phyloP scores from a whole-genome alignment of 2,329 filamentous ascomycete species.

The Aureobasidium uvarum region DNA sequence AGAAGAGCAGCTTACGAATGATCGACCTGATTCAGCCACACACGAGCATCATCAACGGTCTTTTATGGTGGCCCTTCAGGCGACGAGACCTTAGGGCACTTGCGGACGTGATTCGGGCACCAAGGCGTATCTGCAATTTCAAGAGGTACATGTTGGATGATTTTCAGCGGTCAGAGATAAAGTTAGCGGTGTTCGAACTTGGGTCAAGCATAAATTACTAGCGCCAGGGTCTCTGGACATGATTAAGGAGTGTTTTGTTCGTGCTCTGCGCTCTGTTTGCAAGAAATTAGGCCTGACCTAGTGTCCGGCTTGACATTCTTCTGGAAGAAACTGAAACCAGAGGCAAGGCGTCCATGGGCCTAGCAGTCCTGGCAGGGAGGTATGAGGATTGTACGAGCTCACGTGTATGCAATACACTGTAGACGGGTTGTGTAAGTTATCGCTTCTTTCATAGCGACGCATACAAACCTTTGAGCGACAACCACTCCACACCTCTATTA shows the following conservation, averaged over 20 bases:
- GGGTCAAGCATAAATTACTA: conserved; percentile 1
- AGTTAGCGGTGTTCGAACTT: background rate
- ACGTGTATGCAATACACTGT: background rate
- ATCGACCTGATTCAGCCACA: conserved; percentile 12
- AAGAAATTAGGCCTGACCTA: background rate
- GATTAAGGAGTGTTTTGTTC: conserved; percentile 1
- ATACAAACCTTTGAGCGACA: no score
- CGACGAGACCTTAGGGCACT: conserved; percentile 6
- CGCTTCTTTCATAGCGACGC: no score
- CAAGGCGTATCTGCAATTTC: background rate
- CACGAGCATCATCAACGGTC: conserved; percentile 4
- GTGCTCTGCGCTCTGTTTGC: background rate
- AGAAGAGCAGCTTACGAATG: conserved; percentile 20
- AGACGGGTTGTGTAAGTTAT: no score
- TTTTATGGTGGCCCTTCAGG: background rate
- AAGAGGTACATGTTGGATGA: no score
- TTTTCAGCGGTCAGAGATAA: background rate
- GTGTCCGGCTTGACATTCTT: background rate
- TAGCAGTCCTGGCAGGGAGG: background rate
- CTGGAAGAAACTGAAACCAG: conserved; percentile 2
- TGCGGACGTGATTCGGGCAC: background rate
- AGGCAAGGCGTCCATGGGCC: background rate
- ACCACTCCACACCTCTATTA: no score
- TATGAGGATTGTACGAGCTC: background rate
- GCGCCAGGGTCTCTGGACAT: background rate